These are phyloP conservation scores for Gyromitra esculenta DNA, from an alignment of 2,329 filamentous ascomycete species.

Conservation along the genomic window DNA sequence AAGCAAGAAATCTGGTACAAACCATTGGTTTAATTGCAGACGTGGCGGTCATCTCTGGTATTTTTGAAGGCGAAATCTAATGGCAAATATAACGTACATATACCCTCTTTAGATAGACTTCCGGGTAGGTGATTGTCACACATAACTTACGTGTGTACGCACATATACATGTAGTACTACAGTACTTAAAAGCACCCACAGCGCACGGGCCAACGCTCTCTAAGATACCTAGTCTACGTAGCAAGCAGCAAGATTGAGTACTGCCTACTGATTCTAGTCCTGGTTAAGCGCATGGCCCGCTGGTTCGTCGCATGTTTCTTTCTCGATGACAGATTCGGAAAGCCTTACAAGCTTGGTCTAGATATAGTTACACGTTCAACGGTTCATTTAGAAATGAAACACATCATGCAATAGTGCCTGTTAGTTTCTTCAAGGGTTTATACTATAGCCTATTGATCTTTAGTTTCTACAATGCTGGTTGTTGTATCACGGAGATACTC, in stretches of 20 bases:
- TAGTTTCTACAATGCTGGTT: constrained; percentile 30
- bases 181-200: background rate
- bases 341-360: constrained; percentile 35
- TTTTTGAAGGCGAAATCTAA: constrained; percentile 5
- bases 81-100: constrained; percentile 17
- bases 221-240: constrained; percentile 8
- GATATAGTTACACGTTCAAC: constrained; percentile 41
- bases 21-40: constrained; percentile 33
- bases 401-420: constrained; percentile 17
- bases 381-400: constrained; percentile 46
- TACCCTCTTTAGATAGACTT: constrained; percentile 13
- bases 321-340: constrained; percentile 23
- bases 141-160: constrained; percentile 28
- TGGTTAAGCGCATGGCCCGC: constrained; percentile 18
- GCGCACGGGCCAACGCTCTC: constrained; percentile 38
- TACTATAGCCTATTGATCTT: constrained; percentile 34
- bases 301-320: constrained; percentile 48
- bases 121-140: constrained; percentile 12
- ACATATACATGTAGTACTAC: constrained; percentile 10
- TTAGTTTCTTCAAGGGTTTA: constrained; percentile 25
- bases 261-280: constrained; percentile 22
- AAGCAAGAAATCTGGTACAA: constrained; percentile 25
- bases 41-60: constrained; percentile 19
- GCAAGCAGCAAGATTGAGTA: constrained; percentile 25
- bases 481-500: constrained; percentile 26